phyloP scores from a whole-genome alignment of 305 asterid species.

The Solanum hybrid region DNA sequence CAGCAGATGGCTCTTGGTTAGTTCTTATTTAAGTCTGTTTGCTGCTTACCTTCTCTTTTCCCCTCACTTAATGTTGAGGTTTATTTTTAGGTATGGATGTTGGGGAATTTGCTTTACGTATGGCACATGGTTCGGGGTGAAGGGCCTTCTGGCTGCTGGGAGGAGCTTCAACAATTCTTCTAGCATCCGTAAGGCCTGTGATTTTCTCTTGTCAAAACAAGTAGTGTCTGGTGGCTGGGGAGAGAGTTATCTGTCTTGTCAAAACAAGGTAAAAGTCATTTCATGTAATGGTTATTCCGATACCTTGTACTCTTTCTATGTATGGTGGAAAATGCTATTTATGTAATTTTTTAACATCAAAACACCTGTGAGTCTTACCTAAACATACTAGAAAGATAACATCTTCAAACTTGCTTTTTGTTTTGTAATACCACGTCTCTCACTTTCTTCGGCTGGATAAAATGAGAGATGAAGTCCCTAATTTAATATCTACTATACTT shows the following conservation, averaged over 20 bases:
- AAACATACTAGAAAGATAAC: background rate
- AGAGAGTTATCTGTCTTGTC: slow-evolving; percentile 87
- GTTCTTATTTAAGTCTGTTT: slow-evolving; percentile 15
- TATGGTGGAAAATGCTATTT: background rate
- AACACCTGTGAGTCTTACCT: background rate
- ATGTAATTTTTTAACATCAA: background rate
- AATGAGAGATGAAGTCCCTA: background rate
- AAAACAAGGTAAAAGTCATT: slow-evolving; percentile 53
- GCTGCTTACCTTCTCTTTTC: background rate
- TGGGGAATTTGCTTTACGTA: slow-evolving; percentile 96
- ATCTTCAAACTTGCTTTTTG: background rate
- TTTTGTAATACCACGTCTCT: background rate
- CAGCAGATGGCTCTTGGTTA: slow-evolving; percentile 88
- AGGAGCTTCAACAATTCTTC: slow-evolving; percentile 49
- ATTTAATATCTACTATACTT: background rate
- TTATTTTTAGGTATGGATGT: slow-evolving; percentile 70
- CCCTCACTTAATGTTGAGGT: background rate
- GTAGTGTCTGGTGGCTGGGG: slow-evolving; percentile 94
- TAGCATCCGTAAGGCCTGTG: slow-evolving; percentile 77
- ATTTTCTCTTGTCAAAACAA: slow-evolving; percentile 81
- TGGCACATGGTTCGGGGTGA: slow-evolving; percentile 84
- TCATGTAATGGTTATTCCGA: background rate
- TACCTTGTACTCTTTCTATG: background rate
- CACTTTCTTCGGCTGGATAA: background rate
- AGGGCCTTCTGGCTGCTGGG: slow-evolving; percentile 78